Evolutionary conservation across 2,329 filamentous ascomycete genomes (phyloP).

Genomic region (Beauveria bassiana): DNA sequence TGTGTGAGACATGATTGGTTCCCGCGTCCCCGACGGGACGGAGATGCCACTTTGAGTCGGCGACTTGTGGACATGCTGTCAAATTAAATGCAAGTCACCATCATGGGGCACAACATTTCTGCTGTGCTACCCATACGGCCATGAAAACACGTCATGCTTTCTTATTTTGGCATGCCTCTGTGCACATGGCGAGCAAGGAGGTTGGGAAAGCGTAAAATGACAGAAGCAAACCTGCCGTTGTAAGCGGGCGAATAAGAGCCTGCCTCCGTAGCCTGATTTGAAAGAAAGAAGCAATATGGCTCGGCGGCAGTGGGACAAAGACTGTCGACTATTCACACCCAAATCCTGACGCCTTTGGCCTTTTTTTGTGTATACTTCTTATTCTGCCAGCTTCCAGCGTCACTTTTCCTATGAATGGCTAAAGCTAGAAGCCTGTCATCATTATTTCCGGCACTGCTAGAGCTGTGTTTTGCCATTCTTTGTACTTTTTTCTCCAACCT

Average conservation of each 20-base stretch:
- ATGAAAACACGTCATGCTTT: neutral
- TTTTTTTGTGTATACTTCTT: too few relatives aligned
- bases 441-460: neutral
- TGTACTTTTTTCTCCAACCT: neutral
- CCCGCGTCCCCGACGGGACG: neutral
- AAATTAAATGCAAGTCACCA: neutral
- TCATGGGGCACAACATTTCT: neutral
- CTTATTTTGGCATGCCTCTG: neutral
- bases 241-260: too few relatives aligned
- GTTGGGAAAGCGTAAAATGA: neutral
- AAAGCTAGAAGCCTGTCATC: too few relatives aligned
- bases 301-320: too few relatives aligned
- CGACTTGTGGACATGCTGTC: neutral
- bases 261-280: too few relatives aligned
- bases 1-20: neutral
- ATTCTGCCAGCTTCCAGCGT: too few relatives aligned
- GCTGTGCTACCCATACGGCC: neutral
- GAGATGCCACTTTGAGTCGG: neutral
- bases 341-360: too few relatives aligned
- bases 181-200: conserved; percentile 4
- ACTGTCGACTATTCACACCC: too few relatives aligned
- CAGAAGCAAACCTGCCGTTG: too few relatives aligned
- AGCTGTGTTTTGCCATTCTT: too few relatives aligned
- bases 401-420: too few relatives aligned
- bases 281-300: too few relatives aligned